Base-by-base conservation (phyloP, 2,329 filamentous ascomycete species). In the Ciborinia camelliae region DNA sequence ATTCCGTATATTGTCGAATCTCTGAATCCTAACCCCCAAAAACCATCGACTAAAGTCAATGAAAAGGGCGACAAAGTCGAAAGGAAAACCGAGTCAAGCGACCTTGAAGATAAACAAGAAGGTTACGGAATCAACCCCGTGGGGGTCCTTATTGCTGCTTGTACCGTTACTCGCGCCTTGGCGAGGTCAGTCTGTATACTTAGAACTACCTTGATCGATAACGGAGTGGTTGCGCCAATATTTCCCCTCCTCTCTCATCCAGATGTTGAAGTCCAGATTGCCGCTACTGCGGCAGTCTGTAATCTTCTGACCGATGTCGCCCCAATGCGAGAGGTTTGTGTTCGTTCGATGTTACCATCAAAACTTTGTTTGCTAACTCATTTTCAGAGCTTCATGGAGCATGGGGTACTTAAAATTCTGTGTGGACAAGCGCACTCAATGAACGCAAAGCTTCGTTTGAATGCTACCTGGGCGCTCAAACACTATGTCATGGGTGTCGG, bases 381-480 rank as follows among this genome's bases (percentile, higher is more conserved):
- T 1, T 59, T 48, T 4, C 70, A 94, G 87, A 81, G 87, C 51
- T 86, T 97, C 41, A 82, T 90, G 8, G 86, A 90, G 57, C 84
- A 84, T 6, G 91, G 91, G 8, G 85, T 95, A 1, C 82, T 97
- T 69, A 86, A 86, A 67, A 84, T 90, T 0, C 80, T 98, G 1
- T 96, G 92, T 73, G 86, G 90, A 70, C 91, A 97, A 74, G 92
- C 93, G 1, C 90, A 90, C 75, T 95, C 91, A 0, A 82, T 84
- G 54, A 90, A 94, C 72, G 84, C 90, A n/a, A 86, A 88, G 54
- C 81, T 98, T 62, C 86, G 92, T 30, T 82, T 96, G 32, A 92
- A 95, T 71, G 92, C 93, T 28, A 78, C 99, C 1, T 99, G 95
- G 94, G 92, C 92, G 7, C 79, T 99, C 65, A 98, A 98, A 75